These are phyloP conservation scores for Bipolaris zeicola DNA, from an alignment of 2,329 filamentous ascomycete species.

Conservation along the genomic window DNA sequence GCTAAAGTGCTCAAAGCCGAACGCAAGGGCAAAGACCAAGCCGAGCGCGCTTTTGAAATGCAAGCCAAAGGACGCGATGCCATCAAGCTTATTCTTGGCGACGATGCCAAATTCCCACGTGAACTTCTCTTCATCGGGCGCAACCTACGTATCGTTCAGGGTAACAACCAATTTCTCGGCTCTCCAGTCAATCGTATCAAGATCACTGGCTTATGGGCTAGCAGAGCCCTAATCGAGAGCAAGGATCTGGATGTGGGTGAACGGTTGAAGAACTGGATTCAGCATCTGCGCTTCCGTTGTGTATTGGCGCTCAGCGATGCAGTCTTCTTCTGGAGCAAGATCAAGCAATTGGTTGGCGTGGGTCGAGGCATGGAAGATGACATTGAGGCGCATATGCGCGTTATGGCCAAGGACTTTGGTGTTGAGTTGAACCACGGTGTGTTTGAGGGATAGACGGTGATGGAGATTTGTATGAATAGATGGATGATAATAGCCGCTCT, in stretches of 20 bases:
- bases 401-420: slow-evolving; percentile 87
- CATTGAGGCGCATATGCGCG: slow-evolving; percentile 84
- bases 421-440: slow-evolving; percentile 87
- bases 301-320: slow-evolving; percentile 79
- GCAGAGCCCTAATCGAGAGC: slow-evolving; percentile 78
- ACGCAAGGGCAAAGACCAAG: slow-evolving; percentile 59
- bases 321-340: slow-evolving; percentile 79
- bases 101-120: slow-evolving; percentile 87
- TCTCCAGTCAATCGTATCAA: slow-evolving; percentile 90
- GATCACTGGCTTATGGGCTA: slow-evolving; percentile 91
- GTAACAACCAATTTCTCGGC: slow-evolving; percentile 88
- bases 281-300: slow-evolving; percentile 79
- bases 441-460: slow-evolving; percentile 68
- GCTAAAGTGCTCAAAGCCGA: slow-evolving; percentile 63
- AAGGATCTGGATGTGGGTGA: slow-evolving; percentile 66
- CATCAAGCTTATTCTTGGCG: slow-evolving; percentile 79
- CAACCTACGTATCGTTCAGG: slow-evolving; percentile 91
- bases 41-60: slow-evolving; percentile 74
- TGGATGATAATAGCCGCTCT: neutral
- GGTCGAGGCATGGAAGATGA: slow-evolving; percentile 93
- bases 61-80: slow-evolving; percentile 73
- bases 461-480: slow-evolving; percentile 1
- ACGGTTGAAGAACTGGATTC: slow-evolving; percentile 71
- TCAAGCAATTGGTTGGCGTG: slow-evolving; percentile 75
- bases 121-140: slow-evolving; percentile 91